Base-by-base conservation (phyloP, 441 rosid genomes). In the Brassica balearica region DNA sequence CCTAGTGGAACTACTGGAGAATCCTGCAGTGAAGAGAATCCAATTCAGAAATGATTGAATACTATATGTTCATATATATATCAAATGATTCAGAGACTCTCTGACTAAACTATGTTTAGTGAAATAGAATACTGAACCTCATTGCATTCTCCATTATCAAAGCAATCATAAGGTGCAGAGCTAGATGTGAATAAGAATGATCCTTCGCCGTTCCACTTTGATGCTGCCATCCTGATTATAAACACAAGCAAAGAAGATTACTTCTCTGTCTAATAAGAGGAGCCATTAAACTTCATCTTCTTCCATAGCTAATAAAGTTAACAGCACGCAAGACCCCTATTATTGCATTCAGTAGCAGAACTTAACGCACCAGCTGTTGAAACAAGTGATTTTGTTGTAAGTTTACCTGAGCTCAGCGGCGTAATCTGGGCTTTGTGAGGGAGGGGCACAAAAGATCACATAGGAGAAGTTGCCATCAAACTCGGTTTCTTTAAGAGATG, bases 361-460 rank as follows among this genome's bases (percentile, higher is more conserved):
- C 69, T 10, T 60, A 29, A 68, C 9, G 17, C 15, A 12, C 25
- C 1, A 72, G 8, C 6, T 14, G 3, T 22, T 15, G 51, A 72
- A 56, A 19, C 11, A 64, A 8, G 60, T 71, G 56, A n/a, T 8
- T 29, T 56, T 56, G 2, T 70, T 11, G 22, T 8, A 11, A 51
- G 79, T 0, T 12, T 58, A 92, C 99, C 96, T 87, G 81, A 92
- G 81, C 85, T 95, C 99, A 75, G 83, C 92, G 36, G 94, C 86
- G 66, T 95, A 95, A 72, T 95, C 97, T 1, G 85, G 70, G 74
- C 93, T 82, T 77, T 86, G 85, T 32, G 95, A 90, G 27, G 98
- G 97, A 58, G 99, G 99, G 48, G 99, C 99, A 81, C 99, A 95
- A 77, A 90, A 95, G 56, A 95, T 85, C 59, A 95, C 91, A 77